Evolutionary conservation across 257 asterid species (phyloP).

Genomic region (Ocimum tenuiflorum): DNA sequence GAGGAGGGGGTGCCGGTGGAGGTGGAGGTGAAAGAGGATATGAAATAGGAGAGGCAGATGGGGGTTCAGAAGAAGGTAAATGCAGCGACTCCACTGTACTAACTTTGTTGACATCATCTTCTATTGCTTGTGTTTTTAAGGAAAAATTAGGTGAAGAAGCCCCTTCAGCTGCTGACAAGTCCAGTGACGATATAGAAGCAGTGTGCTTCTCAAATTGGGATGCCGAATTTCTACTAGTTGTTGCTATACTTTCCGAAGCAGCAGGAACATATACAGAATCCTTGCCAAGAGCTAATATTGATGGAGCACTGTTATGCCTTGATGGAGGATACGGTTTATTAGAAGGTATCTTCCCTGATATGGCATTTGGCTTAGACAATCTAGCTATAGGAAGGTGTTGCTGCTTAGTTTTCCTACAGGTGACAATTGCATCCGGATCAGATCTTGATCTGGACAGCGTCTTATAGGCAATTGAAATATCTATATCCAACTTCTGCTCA

Average conservation of each 20-base stretch:
- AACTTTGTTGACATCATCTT: conserved; percentile 21
- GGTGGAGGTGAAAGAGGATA: neutral
- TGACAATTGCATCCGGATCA: conserved; percentile 44
- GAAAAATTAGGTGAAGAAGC: conserved; percentile 23
- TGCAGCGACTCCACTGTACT: conserved; percentile 21
- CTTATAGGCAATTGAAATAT: conserved; percentile 28
- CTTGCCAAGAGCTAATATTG: conserved; percentile 53
- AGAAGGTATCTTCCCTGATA: conserved; percentile 84
- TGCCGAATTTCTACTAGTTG: conserved; percentile 25
- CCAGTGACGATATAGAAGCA: conserved; percentile 39
- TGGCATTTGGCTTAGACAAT: conserved; percentile 67
- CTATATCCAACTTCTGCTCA: conserved; percentile 47
- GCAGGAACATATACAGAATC: conserved; percentile 41
- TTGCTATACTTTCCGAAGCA: conserved; percentile 36
- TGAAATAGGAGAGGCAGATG: conserved; percentile 15
- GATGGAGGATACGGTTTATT: conserved; percentile 92
- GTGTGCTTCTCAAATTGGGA: conserved; percentile 35
- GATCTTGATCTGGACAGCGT: conserved; percentile 40
- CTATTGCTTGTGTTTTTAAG: conserved; percentile 24
- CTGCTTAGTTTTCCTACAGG: conserved; percentile 52
- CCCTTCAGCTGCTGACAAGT: conserved; percentile 26
- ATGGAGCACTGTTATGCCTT: conserved; percentile 82
- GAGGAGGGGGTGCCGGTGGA: neutral
- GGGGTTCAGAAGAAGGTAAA: neutral
- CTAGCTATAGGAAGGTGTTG: conserved; percentile 46